phyloP scores from a whole-genome alignment of 108 stramenopile genomes.

The Asterionellopsis glacialis region DNA sequence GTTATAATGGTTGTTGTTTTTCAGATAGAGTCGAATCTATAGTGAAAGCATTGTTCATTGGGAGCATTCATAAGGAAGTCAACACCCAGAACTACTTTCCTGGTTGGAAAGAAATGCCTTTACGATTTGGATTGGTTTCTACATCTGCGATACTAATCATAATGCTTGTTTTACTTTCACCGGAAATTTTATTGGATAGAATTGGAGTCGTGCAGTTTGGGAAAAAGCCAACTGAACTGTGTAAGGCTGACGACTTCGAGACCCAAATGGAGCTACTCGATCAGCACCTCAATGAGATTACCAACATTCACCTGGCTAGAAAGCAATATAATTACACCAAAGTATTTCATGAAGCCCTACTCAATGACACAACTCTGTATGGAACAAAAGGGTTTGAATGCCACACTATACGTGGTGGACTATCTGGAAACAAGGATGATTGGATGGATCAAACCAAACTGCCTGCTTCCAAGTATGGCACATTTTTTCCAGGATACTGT shows the following conservation, averaged over 20 bases:
- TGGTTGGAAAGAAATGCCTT: neutral
- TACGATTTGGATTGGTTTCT: neutral
- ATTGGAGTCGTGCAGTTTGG: neutral
- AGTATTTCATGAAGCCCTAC: neutral
- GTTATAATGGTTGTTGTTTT: neutral
- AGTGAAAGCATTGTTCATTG: neutral
- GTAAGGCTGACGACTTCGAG: neutral
- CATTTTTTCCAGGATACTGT: slow-evolving; percentile 3
- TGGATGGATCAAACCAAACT: neutral
- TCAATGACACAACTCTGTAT: neutral
- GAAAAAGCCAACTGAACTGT: neutral
- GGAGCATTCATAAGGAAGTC: neutral
- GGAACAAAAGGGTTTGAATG: neutral
- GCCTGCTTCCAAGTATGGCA: neutral
- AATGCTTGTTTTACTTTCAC: neutral
- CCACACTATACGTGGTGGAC: neutral
- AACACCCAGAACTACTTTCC: neutral
- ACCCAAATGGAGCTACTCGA: neutral
- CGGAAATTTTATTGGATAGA: neutral
- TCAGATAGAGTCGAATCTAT: neutral
- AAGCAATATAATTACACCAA: neutral
- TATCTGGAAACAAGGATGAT: neutral
- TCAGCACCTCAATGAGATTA: neutral
- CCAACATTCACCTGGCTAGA: neutral
- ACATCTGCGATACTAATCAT: neutral